Percentiles rank a stretch among this genome's conserved stretches.
Evolutionary conservation across 352 stramenopile genomes (phyloP).

Genomic region (Pythium dissimile): DNA sequence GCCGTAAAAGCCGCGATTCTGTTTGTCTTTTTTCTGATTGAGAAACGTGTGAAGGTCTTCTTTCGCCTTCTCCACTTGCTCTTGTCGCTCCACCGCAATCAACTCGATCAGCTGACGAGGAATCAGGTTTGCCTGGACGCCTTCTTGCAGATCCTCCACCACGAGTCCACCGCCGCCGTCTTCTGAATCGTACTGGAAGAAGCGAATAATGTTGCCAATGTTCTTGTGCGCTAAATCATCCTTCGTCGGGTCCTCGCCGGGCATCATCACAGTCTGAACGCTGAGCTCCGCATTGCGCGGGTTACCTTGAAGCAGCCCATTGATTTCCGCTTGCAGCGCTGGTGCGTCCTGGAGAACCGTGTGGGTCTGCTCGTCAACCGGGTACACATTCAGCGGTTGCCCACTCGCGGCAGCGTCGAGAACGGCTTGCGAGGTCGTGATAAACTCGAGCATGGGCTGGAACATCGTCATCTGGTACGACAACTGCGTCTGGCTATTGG

Average conservation of each 20-base stretch:
- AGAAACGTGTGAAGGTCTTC: constrained; percentile 77
- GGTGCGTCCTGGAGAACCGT: constrained; percentile 70
- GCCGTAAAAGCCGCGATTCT: constrained; percentile 80
- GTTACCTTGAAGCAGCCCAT: constrained; percentile 65
- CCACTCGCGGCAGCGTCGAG: constrained; percentile 77
- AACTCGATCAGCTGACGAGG: constrained; percentile 78
- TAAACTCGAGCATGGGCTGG: constrained; percentile 81
- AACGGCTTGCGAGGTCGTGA: constrained; percentile 81
- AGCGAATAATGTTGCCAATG: constrained; percentile 87
- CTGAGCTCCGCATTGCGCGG: constrained; percentile 78
- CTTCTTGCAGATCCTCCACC: constrained; percentile 83
- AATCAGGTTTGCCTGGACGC: constrained; percentile 72
- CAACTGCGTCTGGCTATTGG: constrained; percentile 27
- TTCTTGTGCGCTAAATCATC: constrained; percentile 83
- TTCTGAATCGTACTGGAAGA: constrained; percentile 87
- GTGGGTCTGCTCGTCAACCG: constrained; percentile 76
- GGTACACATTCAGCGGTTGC: constrained; percentile 71
- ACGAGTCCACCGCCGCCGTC: constrained; percentile 75
- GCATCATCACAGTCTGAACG: constrained; percentile 88
- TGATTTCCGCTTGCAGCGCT: constrained; percentile 60
- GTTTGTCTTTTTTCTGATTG: constrained; percentile 85
- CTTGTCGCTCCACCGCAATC: constrained; percentile 70
- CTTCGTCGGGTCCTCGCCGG: constrained; percentile 61
- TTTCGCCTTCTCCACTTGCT: constrained; percentile 73
- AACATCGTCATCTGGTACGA: constrained; percentile 89